phyloP scores from a whole-genome alignment of 192 early-diverging fungal genomes.

The Dimargaris xerosporica region DNA sequence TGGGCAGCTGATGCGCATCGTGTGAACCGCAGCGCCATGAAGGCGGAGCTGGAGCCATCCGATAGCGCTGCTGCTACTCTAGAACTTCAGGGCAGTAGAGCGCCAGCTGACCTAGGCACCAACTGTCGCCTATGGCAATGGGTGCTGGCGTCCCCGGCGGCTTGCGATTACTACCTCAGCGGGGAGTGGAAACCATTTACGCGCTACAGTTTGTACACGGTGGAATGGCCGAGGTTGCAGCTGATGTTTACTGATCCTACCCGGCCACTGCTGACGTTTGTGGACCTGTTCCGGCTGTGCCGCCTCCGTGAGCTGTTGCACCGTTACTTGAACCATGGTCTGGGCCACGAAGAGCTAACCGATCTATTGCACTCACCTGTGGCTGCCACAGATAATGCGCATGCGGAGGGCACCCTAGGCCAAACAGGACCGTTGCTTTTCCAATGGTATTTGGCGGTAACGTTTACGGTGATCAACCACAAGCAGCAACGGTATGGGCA shows the following conservation, averaged over 20 bases:
- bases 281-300: background rate
- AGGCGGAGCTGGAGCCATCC: background rate
- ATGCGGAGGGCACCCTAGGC: background rate
- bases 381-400: background rate
- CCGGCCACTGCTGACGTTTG: background rate
- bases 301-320: background rate
- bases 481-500: background rate
- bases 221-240: slow-evolving; percentile 6
- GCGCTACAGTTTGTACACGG: background rate
- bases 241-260: background rate
- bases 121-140: background rate
- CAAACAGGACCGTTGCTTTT: background rate
- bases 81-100: background rate
- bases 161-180: background rate
- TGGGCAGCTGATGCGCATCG: background rate
- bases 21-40: background rate
- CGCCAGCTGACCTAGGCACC: background rate
- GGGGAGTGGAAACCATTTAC: slow-evolving; percentile 11
- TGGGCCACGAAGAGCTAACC: background rate
- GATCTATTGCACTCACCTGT: background rate
- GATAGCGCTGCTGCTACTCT: background rate
- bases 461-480: background rate
- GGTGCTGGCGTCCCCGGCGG: background rate
- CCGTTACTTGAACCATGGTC: background rate
- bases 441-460: slow-evolving; percentile 1